phyloP scores from a whole-genome alignment of 2,329 filamentous ascomycete species.

The Leptographium lundbergii region DNA sequence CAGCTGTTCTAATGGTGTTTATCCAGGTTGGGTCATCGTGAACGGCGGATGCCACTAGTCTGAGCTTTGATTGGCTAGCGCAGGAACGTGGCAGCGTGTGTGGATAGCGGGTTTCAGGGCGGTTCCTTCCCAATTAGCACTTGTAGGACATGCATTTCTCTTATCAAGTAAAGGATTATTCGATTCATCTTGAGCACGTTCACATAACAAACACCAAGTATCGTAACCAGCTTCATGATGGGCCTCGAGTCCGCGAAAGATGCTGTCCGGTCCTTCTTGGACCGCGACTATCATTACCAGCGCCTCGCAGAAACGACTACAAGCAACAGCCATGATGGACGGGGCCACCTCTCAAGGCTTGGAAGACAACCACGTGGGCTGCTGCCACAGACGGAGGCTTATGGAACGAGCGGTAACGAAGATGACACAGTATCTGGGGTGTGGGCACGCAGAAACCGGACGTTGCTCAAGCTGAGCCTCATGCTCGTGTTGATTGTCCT shows the following conservation, averaged over 20 bases:
- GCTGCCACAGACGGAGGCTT: neutral
- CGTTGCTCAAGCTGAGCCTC: constrained; percentile 12
- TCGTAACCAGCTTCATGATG: neutral
- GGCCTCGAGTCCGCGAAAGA: neutral
- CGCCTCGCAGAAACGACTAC: neutral
- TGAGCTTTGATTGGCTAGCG: neutral
- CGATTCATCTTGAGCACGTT: no score
- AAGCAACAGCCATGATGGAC: neutral
- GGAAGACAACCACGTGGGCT: neutral
- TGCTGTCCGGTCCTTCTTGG: constrained; percentile 1
- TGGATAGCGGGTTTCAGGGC: neutral
- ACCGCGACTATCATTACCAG: constrained; percentile 1
- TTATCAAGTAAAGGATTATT: no score
- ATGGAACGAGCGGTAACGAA: neutral
- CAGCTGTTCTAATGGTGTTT: neutral
- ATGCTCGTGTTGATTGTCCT: constrained; percentile 12
- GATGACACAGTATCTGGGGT: neutral
- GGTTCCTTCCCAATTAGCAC: neutral
- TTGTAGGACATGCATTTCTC: no score
- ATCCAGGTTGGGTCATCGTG: no score
- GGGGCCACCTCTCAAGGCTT: neutral
- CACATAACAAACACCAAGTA: neutral
- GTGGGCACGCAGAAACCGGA: constrained; percentile 6
- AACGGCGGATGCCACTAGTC: neutral
- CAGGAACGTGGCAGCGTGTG: neutral